Base-by-base conservation (phyloP, 2,329 filamentous ascomycete genomes). In the Cordyceps militaris region DNA sequence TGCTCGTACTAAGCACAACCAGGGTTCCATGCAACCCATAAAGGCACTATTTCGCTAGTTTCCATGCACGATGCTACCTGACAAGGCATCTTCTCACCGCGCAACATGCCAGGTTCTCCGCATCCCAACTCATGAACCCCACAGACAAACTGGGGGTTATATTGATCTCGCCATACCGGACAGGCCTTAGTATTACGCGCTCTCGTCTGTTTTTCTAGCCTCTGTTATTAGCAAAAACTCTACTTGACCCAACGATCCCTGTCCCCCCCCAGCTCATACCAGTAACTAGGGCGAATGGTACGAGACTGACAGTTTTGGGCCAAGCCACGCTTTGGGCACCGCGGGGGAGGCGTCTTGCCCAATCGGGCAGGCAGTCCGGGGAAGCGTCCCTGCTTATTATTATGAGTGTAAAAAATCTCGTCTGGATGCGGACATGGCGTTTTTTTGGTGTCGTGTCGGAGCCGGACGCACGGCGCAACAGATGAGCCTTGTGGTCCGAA, bases 341-440 rank as follows among this genome's bases (percentile, higher is more conserved):
- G 13, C 7, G 24, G 16, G 4, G 4, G 3, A 32, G 32, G 32
- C 48, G 34, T 51, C 48, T 51, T 51, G n/a, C 48, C 23, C 34
- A 51, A 40, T 51, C 32, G 32, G 48, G 48, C 30, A 51, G 48
- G 48, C 48, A 51, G 34, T 51, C 48, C 48, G 48, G 48, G 48
- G 48, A 51, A 51, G 19, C 13, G 21, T 24, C 44, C 34, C 30
- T 34, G 6, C 30, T 32, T 11, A 6, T 11, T 32, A 6, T 32
- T n/a, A n/a, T n/a, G n/a, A n/a, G n/a, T n/a, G n/a, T n/a, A n/a
- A n/a, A n/a, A n/a, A n/a, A n/a, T 10, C 11, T 23, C 21, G 21
- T 43, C 19, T 43, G 4, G 24, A 19, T 10, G 26, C 24, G 24
- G 24, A n/a, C n/a, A 47, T 24, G 10, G 9, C 21, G 21, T 26